A percentile compares a stretch with the other conserved stretches of the same genome.
Evolutionary conservation across 192 early-diverging fungal species (phyloP).

Genomic region (Backusella psychrophila): DNA sequence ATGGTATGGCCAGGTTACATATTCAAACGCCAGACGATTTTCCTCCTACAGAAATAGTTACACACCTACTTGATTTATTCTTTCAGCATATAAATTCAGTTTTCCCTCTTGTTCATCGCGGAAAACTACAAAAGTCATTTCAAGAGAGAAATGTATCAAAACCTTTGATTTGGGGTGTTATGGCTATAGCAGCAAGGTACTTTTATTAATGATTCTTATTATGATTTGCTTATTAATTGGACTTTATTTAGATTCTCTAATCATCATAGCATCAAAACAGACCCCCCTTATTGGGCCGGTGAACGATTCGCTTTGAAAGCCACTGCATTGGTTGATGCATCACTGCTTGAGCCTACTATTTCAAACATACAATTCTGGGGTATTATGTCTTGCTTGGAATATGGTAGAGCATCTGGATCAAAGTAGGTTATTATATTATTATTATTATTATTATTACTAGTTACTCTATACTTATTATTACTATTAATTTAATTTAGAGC

Average conservation of each 20-base stretch:
- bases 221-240: not conserved
- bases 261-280: slow-evolving; percentile 40
- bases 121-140: slow-evolving; percentile 41
- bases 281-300: slow-evolving; percentile 48
- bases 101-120: slow-evolving; percentile 46
- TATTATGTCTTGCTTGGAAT: slow-evolving; percentile 31
- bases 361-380: slow-evolving; percentile 45
- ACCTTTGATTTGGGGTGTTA: slow-evolving; percentile 44
- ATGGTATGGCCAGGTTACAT: not conserved
- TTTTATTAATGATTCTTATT: not conserved
- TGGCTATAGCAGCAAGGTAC: slow-evolving; percentile 45
- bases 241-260: slow-evolving; percentile 37
- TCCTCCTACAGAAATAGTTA: slow-evolving; percentile 42
- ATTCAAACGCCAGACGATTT: slow-evolving; percentile 21
- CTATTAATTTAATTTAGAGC: slow-evolving; percentile 29
- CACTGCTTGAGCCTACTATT: slow-evolving; percentile 40
- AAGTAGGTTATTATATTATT: slow-evolving; percentile 2
- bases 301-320: slow-evolving; percentile 48
- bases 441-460: not conserved
- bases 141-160: slow-evolving; percentile 42
- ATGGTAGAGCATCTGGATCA: slow-evolving; percentile 30
- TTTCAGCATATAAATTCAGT: slow-evolving; percentile 46
- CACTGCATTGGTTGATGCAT: slow-evolving; percentile 34
- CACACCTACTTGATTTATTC: slow-evolving; percentile 44
- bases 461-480: not conserved